phyloP scores from a whole-genome alignment of 192 early-diverging fungal species.

The Phlyctochytrium bullatum region DNA sequence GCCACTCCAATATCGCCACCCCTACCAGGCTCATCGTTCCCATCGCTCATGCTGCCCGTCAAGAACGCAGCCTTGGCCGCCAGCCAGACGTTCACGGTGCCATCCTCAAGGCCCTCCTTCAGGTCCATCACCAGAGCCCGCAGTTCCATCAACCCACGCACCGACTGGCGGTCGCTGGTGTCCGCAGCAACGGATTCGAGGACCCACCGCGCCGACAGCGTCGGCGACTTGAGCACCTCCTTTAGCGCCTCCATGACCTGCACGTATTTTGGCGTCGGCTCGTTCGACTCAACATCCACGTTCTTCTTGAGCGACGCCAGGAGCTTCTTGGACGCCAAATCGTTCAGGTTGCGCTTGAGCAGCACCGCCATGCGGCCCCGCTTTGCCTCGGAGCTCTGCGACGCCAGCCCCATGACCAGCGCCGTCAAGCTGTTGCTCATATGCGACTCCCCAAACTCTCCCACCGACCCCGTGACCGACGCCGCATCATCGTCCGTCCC shows the following conservation, averaged over 20 bases:
- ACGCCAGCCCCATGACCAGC: neutral
- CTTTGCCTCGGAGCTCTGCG: neutral
- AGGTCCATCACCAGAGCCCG: conserved; percentile 6
- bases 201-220: conserved; percentile 10
- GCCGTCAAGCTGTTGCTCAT: neutral
- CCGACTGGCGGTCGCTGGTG: neutral
- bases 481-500: neutral
- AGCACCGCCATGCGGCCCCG: neutral
- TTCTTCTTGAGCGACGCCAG: conserved; percentile 18
- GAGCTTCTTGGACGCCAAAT: conserved; percentile 22
- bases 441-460: neutral
- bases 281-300: conserved; percentile 11
- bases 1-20: neutral
- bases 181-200: neutral
- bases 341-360: conserved; percentile 8
- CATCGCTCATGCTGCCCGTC: neutral
- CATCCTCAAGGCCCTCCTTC: conserved; percentile 6
- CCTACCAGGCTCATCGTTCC: neutral
- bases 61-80: conserved; percentile 28
- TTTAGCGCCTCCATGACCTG: conserved; percentile 5
- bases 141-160: neutral
- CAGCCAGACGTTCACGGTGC: conserved; percentile 19
- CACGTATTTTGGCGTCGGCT: neutral
- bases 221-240: conserved; percentile 12
- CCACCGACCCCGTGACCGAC: neutral